Evolutionary conservation across 2,329 filamentous ascomycete genomes (phyloP), one percentile per base, ranked within the genome.

Genomic region (Huntiella moniliformis): DNA sequence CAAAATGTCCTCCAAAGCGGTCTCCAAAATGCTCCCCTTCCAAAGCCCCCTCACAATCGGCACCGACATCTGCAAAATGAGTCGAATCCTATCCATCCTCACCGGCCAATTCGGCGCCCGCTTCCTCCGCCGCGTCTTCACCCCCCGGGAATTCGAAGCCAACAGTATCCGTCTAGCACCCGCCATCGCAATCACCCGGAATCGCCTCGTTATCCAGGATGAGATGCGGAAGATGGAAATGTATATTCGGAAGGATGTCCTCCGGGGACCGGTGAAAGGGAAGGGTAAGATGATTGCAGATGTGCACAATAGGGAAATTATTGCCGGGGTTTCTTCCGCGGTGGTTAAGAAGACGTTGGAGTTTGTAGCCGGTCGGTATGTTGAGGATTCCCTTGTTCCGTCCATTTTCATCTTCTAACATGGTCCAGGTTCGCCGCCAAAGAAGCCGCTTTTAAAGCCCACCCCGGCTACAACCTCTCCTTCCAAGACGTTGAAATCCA

Each of bases 61-160:
- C 48, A 88, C 74, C 41, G 86, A 93, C 57, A 79, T 93, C 47
- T 85, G 82, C 59, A 68, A 70, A 48, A 70, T 85, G 48, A 61
- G 68, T 1, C 76, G 85, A 46, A 74, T 93, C 49, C 62, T 66
- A 50, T 58, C 60, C 15, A 65, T 86, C 44, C 59, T 88, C 44
- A 59, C 56, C 13, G 57, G 63, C 18, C 57, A 61, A 6, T 57
- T 57, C 35, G 64, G 62, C 1, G 45, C 51, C 4, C 63, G 63
- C 28, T 73, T 75, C 53, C 56, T 74, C 42, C 55, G 58, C 7
- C 66, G 67, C 47, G 55, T 76, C 43, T 58, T 76, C 17, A 59
- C 64, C 3, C 55, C 59, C 0, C 58, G 65, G 16, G 67, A 71
- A 56, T 58, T 56, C 41, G 36, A 37, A 6, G 34, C 48, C 11